Conservation (phyloP, 306 rosid genomes). For the Fagus crenata region DNA sequence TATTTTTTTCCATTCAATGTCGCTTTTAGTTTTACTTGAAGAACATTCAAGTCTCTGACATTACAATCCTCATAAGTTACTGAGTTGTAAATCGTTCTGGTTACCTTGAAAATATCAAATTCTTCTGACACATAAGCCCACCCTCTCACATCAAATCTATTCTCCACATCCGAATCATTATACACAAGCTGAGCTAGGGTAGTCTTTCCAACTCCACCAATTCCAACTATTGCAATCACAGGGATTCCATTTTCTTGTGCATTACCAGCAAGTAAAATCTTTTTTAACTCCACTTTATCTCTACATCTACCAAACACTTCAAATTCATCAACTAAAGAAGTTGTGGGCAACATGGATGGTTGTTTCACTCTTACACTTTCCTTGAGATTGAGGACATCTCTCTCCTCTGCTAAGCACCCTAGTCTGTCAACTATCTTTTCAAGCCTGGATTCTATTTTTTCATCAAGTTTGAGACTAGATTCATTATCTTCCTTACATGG, state of each 20-base stretch:
- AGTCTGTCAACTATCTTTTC: not conserved
- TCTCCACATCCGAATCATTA: not conserved
- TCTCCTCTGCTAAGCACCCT: not conserved
- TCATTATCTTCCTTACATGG: too few relatives aligned
- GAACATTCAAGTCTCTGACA: not conserved
- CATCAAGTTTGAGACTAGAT: not conserved
- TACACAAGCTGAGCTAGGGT: not conserved
- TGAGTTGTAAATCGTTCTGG: not conserved
- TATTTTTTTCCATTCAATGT: not conserved
- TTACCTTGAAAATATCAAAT: not conserved
- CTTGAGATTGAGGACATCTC: not conserved
- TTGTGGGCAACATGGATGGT: not conserved
- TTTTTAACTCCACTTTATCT: not conserved
- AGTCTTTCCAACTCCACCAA: not conserved
- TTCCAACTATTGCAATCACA: not conserved
- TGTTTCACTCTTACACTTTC: not conserved
- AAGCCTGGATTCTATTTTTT: not conserved
- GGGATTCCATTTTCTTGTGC: too few relatives aligned
- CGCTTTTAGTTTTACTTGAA: not conserved
- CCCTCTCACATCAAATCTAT: not conserved
- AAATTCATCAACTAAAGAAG: not conserved
- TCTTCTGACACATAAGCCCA: not conserved
- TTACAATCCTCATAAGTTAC: not conserved
- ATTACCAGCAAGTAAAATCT: not conserved
- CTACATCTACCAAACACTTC: slow-evolving; percentile 8